Evolutionary conservation across 768 basidiomycete species (phyloP), one percentile per base, ranked within the genome.

Genomic region (Cystobasidium onofrii): DNA sequence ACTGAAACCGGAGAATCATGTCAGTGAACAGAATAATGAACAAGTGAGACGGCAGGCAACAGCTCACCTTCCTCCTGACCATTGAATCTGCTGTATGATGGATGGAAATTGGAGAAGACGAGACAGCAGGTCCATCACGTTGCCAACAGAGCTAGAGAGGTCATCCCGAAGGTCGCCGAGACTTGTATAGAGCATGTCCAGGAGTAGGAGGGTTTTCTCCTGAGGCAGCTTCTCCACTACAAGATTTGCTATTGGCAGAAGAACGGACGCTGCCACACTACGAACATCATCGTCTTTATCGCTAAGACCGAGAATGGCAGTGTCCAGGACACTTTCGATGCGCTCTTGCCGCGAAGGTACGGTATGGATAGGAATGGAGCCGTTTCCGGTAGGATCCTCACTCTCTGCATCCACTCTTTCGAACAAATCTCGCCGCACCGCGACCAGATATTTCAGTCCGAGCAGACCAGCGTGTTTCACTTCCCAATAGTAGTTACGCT

Each of bases 371-470:
- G 79, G 77, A 61, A 62, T 52, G 50, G 80, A 78, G 20, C 78
- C 64, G n/a, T 78, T 76, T 41, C 64, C 60, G n/a, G 34, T 60
- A 18, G 71, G 46, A 25, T 29, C 63, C 31, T 63, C 70, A 60
- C 63, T 73, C 39, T 76, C 43, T 69, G 1, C 74, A 34, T 74
- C 66, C 4, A 73, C 77, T 7, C 82, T 79, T 29, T 81, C 86
- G 73, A 98, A 88, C 27, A 97, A 82, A 80, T 96, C 92, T 67
- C 85, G 87, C 76, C 92, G 84, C 20, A 98, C 96, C 17, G 95
- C 96, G 43, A 98, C 93, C 81, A 97, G 91, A 80, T 98, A 98
- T 83, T 97, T 97, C 81, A 99, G 88, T 0, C 96, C 96, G 10
- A 98, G 85, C 74, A 99, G 83, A 33, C 96, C 96, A n/a, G 96